phyloP scores from a whole-genome alignment of 2,329 filamentous ascomycete species.

The Fusarium chuoi region DNA sequence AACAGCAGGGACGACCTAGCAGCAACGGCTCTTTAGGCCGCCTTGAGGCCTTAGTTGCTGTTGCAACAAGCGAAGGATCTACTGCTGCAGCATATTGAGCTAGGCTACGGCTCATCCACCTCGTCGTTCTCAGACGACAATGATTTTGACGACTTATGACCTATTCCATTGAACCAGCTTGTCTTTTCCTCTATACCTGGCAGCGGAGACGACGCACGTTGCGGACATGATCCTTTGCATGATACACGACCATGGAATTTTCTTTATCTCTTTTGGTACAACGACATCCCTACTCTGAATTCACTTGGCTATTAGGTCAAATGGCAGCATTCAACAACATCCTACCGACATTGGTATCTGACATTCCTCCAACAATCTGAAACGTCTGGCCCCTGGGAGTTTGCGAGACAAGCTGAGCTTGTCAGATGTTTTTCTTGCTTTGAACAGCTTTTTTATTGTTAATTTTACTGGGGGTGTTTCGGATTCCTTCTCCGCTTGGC shows the following conservation, averaged over 20 bases:
- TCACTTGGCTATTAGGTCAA: constrained; percentile 4
- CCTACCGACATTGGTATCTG: neutral
- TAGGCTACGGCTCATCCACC: neutral
- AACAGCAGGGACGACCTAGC: constrained; percentile 45
- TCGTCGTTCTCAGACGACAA: constrained; percentile 26
- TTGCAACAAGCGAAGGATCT: constrained; percentile 57
- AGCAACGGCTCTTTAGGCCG: constrained; percentile 51
- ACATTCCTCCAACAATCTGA: constrained; percentile 9
- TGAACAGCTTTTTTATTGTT: constrained; percentile 4
- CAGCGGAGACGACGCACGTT: constrained; percentile 37
- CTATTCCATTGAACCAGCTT: constrained; percentile 19
- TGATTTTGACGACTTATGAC: constrained; percentile 42
- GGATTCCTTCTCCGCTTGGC: constrained; percentile 1
- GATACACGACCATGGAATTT: constrained; percentile 37
- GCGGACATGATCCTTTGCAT: constrained; percentile 34
- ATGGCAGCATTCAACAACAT: constrained; percentile 32
- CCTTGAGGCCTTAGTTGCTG: constrained; percentile 56
- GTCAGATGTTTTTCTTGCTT: constrained; percentile 20
- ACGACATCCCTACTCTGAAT: constrained; percentile 35
- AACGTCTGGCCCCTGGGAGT: constrained; percentile 1
- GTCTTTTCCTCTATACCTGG: constrained; percentile 24
- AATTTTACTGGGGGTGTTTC: constrained; percentile 12
- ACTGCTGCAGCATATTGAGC: constrained; percentile 54
- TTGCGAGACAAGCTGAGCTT: constrained; percentile 14
- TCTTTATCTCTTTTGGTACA: constrained; percentile 1